These are phyloP conservation scores for Phyllosticta citrichinensis DNA, from an alignment of 2,329 filamentous ascomycete species.

Conservation along the genomic window DNA sequence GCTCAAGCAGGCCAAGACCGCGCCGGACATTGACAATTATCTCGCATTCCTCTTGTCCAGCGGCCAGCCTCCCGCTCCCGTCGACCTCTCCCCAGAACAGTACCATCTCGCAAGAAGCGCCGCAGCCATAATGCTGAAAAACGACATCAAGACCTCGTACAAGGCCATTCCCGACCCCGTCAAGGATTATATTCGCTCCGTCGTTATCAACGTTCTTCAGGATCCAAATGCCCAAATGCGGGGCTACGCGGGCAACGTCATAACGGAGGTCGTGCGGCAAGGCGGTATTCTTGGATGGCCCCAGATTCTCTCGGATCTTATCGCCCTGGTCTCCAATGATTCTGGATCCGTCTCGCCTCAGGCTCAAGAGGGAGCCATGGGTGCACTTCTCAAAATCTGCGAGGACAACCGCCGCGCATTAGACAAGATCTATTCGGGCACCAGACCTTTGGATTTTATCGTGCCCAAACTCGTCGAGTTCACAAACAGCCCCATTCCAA, in stretches of 20 bases:
- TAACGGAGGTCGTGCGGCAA: conserved; percentile 78
- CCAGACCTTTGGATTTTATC: conserved; percentile 77
- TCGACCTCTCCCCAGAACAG: conserved; percentile 49
- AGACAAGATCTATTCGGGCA: conserved; percentile 77
- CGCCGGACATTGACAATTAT: conserved; percentile 95
- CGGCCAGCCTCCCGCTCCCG: conserved; percentile 48
- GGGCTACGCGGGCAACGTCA: conserved; percentile 82
- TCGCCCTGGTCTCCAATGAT: conserved; percentile 67
- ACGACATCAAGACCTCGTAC: conserved; percentile 70
- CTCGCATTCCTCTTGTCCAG: conserved; percentile 83
- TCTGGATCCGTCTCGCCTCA: conserved; percentile 56
- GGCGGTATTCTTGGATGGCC: conserved; percentile 88
- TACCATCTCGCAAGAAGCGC: conserved; percentile 74
- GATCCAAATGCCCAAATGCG: conserved; percentile 76
- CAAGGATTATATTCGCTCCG: conserved; percentile 66
- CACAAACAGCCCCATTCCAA: conserved; percentile 63
- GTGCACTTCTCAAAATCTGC: conserved; percentile 87
- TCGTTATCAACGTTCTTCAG: conserved; percentile 68
- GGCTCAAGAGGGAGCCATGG: conserved; percentile 87
- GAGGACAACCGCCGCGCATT: conserved; percentile 87
- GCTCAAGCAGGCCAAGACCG: conserved; percentile 78
- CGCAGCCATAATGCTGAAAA: conserved; percentile 91
- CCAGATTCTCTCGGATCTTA: conserved; percentile 72
- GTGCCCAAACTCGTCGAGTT: conserved; percentile 87
- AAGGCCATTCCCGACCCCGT: conserved; percentile 65